Evolutionary conservation across 495 filamentous ascomycete genomes (phyloP), one percentile per base, ranked within the genome.

Genomic region (Hyphodiscus hymeniophilus): DNA sequence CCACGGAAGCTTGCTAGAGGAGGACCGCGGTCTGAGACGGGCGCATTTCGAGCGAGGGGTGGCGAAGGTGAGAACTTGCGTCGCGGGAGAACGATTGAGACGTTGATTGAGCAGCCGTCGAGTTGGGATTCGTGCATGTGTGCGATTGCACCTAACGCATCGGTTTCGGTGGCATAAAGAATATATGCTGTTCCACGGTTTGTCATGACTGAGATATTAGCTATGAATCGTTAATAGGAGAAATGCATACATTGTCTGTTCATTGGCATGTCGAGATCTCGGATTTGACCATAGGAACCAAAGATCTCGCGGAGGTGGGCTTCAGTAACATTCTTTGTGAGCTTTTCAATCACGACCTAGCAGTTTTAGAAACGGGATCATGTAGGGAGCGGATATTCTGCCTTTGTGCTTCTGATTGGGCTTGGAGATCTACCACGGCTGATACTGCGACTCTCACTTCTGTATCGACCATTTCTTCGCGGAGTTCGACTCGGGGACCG

Each of bases 41-140:
- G 72, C 2, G 71, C 67, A 20, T 70, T 69, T 32, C 68, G 67
- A 8, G 71, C 73, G 13, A 66, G 52, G 5, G 76, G 70, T 15
- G 76, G 68, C 24, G 67, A 59, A 17, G 72, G 67, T 8, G 76
- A 74, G 51, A 79, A 62, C 56, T 79, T 72, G 48, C 87, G 84
- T 42, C 88, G 84, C 1, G 91, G 91, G 20, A 96, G 71, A 20
- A 97, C 89, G 54, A 97, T 94, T 44, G 90, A 95, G 21, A 99
- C 92, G 55, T 82, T 85, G 62, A 99, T 81, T 16, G 81, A 66
- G 13, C 84, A 76, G 32, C 92, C 94, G 67, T 99, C 92, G 35
- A 99, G 69, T 54, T 96, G 87, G 12, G 88, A 88, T 71, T 99
- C 92, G 63, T 99, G 94, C 94, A 99, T 97, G 60, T 95, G 85